Evolutionary conservation across 2,329 filamentous ascomycete genomes (phyloP).

Genomic region (Colletotrichum euphorbiae): DNA sequence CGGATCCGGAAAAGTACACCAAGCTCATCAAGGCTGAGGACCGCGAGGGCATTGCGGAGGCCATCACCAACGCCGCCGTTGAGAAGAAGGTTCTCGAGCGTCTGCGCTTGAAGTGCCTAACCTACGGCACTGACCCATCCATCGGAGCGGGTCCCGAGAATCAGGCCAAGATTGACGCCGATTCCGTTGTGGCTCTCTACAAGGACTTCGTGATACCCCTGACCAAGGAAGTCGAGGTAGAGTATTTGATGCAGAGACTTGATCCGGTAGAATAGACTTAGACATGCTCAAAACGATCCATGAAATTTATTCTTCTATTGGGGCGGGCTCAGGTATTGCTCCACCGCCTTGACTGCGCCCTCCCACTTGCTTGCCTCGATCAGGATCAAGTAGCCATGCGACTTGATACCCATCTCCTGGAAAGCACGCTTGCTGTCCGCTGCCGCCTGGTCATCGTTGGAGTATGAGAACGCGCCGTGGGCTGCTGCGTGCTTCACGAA

Average conservation of each 20-base stretch:
- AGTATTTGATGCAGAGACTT: slow-evolving; percentile 96
- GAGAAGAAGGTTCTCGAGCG: slow-evolving; percentile 93
- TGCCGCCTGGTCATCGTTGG: slow-evolving; percentile 81
- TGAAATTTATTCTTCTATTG: slow-evolving; percentile 41
- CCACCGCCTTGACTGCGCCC: slow-evolving; percentile 79
- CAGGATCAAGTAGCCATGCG: slow-evolving; percentile 85
- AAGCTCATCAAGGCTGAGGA: slow-evolving; percentile 85
- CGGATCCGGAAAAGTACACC: slow-evolving; percentile 84
- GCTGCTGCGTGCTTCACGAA: slow-evolving; percentile 81
- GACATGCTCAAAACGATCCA: slow-evolving; percentile 27
- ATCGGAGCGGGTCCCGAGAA: slow-evolving; percentile 64
- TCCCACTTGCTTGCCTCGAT: slow-evolving; percentile 85
- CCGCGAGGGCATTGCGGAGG: slow-evolving; percentile 82
- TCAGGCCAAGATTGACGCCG: slow-evolving; percentile 87
- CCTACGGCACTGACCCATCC: slow-evolving; percentile 91
- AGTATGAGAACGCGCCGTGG: slow-evolving; percentile 79
- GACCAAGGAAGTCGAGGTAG: slow-evolving; percentile 98
- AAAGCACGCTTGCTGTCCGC: slow-evolving; percentile 95
- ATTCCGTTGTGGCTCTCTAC: slow-evolving; percentile 92
- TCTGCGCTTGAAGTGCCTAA: slow-evolving; percentile 87
- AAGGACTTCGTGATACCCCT: slow-evolving; percentile 93
- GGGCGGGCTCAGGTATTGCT: slow-evolving; percentile 75
- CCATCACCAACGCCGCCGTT: slow-evolving; percentile 88
- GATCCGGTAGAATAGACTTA: slow-evolving; percentile 50
- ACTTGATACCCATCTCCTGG: slow-evolving; percentile 89